phyloP scores from a whole-genome alignment of 495 filamentous ascomycete species.

The Penicillium nucicola region DNA sequence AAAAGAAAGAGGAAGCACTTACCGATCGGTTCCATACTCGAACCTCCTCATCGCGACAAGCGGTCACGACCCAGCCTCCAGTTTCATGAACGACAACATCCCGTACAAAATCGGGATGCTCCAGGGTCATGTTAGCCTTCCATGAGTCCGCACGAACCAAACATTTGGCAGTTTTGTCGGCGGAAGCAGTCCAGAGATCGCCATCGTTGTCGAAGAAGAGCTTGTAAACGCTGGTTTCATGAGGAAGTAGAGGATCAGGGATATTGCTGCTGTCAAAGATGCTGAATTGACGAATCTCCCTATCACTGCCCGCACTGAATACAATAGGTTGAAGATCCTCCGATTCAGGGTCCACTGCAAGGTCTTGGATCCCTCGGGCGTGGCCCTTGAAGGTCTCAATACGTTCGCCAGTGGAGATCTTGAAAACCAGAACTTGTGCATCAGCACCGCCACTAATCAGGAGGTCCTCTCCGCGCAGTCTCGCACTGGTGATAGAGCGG shows the following conservation, averaged over 20 bases:
- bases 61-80: slow-evolving; percentile 82
- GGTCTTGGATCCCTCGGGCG: slow-evolving; percentile 69
- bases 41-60: slow-evolving; percentile 86
- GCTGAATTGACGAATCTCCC: slow-evolving; percentile 68
- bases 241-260: slow-evolving; percentile 64
- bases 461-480: slow-evolving; percentile 54
- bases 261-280: slow-evolving; percentile 43
- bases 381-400: slow-evolving; percentile 76
- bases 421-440: slow-evolving; percentile 80
- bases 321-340: slow-evolving; percentile 48
- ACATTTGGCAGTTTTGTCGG: slow-evolving; percentile 78
- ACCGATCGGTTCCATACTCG: slow-evolving; percentile 79
- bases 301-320: slow-evolving; percentile 78
- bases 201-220: slow-evolving; percentile 68
- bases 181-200: slow-evolving; percentile 88
- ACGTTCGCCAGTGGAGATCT: slow-evolving; percentile 60
- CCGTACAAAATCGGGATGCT: slow-evolving; percentile 85
- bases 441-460: slow-evolving; percentile 87
- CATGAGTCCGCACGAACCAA: slow-evolving; percentile 63
- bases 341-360: slow-evolving; percentile 64
- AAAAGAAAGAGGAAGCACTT: slow-evolving; percentile 15
- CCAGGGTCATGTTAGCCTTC: slow-evolving; percentile 65
- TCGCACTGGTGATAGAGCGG: slow-evolving; percentile 60
- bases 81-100: slow-evolving; percentile 70
- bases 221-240: slow-evolving; percentile 87